Evolutionary conservation across 1,284 basidiomycete species (phyloP).

Genomic region (Leccinum fallax): DNA sequence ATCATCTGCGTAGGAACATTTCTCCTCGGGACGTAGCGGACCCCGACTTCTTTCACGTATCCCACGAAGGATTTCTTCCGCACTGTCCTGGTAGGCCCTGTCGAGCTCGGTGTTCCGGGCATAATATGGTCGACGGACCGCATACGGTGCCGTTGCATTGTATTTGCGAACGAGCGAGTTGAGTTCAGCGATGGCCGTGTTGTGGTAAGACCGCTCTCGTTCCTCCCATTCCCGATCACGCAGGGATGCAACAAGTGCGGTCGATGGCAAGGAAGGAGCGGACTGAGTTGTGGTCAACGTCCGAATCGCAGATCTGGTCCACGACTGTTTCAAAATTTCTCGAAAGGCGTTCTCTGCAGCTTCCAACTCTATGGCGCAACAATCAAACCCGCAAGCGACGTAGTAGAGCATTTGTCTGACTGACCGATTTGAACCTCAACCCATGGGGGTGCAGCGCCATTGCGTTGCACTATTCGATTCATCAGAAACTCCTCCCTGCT

Average conservation of each 20-base stretch:
- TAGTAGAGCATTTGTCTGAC: constrained; percentile 20
- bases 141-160: constrained; percentile 78
- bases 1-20: constrained; percentile 3
- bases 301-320: constrained; percentile 67
- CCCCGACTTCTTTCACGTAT: constrained; percentile 36
- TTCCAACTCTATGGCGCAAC: constrained; percentile 51
- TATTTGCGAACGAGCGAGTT: constrained; percentile 78
- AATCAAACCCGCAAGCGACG: constrained; percentile 25
- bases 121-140: constrained; percentile 66
- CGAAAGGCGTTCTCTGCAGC: constrained; percentile 64
- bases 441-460: constrained; percentile 90
- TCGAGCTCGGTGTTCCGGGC: constrained; percentile 60
- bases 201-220: constrained; percentile 72
- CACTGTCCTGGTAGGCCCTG: constrained; percentile 54
- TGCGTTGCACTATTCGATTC: constrained; percentile 86
- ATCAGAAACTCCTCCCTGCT: constrained; percentile 80
- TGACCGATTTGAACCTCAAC: constrained; percentile 80
- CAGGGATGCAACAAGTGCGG: constrained; percentile 51
- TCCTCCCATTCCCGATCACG: constrained; percentile 77
- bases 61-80: constrained; percentile 52
- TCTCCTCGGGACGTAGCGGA: constrained; percentile 2
- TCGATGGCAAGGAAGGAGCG: constrained; percentile 39
- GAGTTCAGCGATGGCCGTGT: constrained; percentile 66
- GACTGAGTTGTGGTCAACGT: constrained; percentile 54
- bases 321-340: constrained; percentile 60